A percentile compares a stretch with the other conserved stretches of the same genome.
These are phyloP conservation scores for Lentinus brumalis DNA, from an alignment of 768 basidiomycete species.

Conservation along the genomic window DNA sequence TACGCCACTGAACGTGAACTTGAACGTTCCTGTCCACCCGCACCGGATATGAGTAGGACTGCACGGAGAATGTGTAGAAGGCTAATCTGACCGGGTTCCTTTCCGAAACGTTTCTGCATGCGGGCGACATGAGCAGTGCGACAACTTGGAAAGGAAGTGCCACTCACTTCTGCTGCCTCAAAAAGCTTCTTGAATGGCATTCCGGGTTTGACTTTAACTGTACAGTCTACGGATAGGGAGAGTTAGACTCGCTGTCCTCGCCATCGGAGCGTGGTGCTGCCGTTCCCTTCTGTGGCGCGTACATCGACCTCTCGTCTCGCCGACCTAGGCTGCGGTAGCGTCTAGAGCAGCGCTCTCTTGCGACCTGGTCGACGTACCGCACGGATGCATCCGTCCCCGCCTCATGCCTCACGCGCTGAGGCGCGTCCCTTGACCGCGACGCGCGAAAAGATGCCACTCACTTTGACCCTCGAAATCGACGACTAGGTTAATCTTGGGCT, in stretches of 20 bases:
- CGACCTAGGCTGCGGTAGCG: too few species aligned
- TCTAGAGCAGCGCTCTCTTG: background rate
- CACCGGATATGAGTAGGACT: background rate
- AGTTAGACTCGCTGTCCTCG: slow-evolving; percentile 1
- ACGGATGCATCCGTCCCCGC: background rate
- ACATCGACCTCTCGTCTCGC: too few species aligned
- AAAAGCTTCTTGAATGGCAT: slow-evolving; percentile 71
- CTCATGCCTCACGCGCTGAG: background rate
- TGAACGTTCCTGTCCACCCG: slow-evolving; percentile 54
- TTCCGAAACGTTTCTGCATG: slow-evolving; percentile 56
- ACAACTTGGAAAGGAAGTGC: background rate
- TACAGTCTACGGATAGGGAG: slow-evolving; percentile 47
- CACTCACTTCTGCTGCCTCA: slow-evolving; percentile 62
- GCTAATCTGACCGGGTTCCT: slow-evolving; percentile 49
- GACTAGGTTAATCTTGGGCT: slow-evolving; percentile 69
- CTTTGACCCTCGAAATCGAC: slow-evolving; percentile 57
- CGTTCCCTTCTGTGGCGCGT: background rate
- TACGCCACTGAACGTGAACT: slow-evolving; percentile 58
- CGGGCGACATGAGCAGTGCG: background rate
- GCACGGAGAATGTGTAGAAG: background rate
- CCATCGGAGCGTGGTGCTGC: background rate
- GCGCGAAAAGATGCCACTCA: slow-evolving; percentile 31
- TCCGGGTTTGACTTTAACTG: slow-evolving; percentile 65
- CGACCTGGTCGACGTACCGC: background rate
- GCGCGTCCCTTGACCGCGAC: slow-evolving; percentile 2